These are phyloP conservation scores for Puccinellia tenuiflora DNA, from an alignment of 176 grass and related monocot species.

Conservation along the genomic window DNA sequence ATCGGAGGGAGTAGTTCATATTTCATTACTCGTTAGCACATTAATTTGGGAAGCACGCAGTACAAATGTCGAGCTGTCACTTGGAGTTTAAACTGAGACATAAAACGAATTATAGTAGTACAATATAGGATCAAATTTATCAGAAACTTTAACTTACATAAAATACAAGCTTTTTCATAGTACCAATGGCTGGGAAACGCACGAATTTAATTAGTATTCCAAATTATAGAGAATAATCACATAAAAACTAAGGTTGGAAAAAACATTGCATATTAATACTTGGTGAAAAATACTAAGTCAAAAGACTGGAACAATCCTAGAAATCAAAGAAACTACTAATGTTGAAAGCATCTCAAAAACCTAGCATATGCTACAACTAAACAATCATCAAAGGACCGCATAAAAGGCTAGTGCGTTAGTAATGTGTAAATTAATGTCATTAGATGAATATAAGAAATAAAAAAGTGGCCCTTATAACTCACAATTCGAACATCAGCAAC, in stretches of 20 bases:
- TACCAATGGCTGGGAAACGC: not conserved
- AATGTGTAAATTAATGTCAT: not conserved
- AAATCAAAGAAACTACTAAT: not conserved
- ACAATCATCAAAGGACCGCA: not conserved
- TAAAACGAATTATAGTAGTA: not conserved
- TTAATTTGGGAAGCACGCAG: not conserved
- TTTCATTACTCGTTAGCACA: not conserved
- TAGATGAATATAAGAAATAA: not conserved
- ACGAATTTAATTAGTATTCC: not conserved
- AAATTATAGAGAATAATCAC: not conserved
- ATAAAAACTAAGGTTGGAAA: not conserved
- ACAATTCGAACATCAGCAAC: constrained; percentile 95
- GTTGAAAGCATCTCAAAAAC: not conserved
- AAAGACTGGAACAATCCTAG: not conserved
- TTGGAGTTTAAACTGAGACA: not conserved
- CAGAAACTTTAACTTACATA: not conserved
- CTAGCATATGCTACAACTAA: not conserved
- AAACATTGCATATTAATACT: not conserved
- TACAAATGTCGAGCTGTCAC: not conserved
- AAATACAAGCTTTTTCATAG: not conserved
- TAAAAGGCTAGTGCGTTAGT: not conserved
- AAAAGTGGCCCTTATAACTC: constrained; percentile 28
- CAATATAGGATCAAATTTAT: not conserved
- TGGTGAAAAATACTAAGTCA: not conserved
- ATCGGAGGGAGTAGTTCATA: no score